Percentiles rank a stretch among this genome's conserved stretches.
Evolutionary conservation across 1,284 basidiomycete species (phyloP).

Genomic region (Puccinia horiana): DNA sequence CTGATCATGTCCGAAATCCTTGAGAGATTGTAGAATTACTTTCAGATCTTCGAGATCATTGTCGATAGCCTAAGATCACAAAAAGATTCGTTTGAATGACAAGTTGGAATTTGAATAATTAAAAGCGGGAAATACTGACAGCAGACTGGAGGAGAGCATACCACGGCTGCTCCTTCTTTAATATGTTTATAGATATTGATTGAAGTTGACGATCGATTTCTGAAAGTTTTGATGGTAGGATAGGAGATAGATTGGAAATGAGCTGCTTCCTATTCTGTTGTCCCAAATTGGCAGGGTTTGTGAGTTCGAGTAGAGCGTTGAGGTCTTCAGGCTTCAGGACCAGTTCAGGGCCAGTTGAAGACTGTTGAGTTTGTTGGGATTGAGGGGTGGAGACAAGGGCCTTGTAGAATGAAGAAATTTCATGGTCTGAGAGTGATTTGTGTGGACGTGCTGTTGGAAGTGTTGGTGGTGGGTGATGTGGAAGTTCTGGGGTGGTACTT

Average conservation of each 20-base stretch:
- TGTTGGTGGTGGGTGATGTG: not conserved
- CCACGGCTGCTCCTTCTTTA: slow-evolving; percentile 24
- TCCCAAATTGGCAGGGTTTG: not conserved
- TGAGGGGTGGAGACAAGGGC: slow-evolving; percentile 17
- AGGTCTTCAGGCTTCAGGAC: slow-evolving; percentile 16
- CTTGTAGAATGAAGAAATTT: slow-evolving; percentile 29
- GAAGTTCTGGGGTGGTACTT: not conserved
- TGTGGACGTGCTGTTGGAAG: not conserved
- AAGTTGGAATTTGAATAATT: too few species aligned
- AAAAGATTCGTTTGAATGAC: not conserved
- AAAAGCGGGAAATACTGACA: slow-evolving; percentile 6
- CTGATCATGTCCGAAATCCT: slow-evolving; percentile 23
- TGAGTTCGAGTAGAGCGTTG: not conserved
- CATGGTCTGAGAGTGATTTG: not conserved
- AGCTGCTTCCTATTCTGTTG: not conserved
- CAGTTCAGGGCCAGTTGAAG: not conserved
- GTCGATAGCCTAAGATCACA: slow-evolving; percentile 9
- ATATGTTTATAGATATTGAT: slow-evolving; percentile 5
- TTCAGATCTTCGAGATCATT: slow-evolving; percentile 16
- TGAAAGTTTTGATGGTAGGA: slow-evolving; percentile 6
- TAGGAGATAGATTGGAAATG: slow-evolving; percentile 19
- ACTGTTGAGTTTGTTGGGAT: not conserved
- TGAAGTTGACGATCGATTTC: not conserved
- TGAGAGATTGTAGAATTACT: not conserved
- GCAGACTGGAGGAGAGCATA: slow-evolving; percentile 34